Base-by-base conservation (phyloP, 306 rosid genomes). In the Chamaecrista fasciculata region DNA sequence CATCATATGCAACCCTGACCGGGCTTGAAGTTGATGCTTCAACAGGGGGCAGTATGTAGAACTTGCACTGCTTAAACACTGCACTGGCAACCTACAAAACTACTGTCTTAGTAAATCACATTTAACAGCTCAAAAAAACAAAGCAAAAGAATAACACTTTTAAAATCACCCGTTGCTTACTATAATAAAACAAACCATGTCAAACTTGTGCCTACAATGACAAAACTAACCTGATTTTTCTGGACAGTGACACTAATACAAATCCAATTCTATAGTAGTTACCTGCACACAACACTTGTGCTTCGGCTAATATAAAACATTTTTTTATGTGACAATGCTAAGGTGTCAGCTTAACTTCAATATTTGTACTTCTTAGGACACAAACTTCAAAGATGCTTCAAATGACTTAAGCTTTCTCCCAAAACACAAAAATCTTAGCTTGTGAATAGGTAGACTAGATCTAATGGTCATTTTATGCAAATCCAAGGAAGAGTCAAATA, bases 21-120 rank as follows among this genome's bases (percentile, higher is more conserved):
- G 67, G 18, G 62, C 28, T 42, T 11, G 67, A 70, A 28, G 51
- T 47, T 43, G 74, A 60, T 62, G 36, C 73, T 42, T 48, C 39
- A 34, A 55, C 47, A 51, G 89, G 84, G 37, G 89, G 82, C 56
- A 85, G 73, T 66, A 85, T 18, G 76, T 73, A 82, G 61, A 85
- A 71, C 49, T 67, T 76, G 73, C 26, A 62, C 25, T 25, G 66
- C 66, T 56, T 70, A 62, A 60, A 58, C 33, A 37, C 36, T 21
- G 61, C 51, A 55, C 48, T 7, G 66, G 79, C 86, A 79, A 82
- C 79, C 86, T 82, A 74, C 53, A 67, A 62, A 76, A 59, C 61
- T 29, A 62, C 11, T 51, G 5, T 58, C 46, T 57, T 36, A 5
- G 31, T 72, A 61, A 53, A 62, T 60, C 49, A 36, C 24, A 61